Conservation (phyloP, 2,329 filamentous ascomycete species). For the Aureobasidium sp. region DNA sequence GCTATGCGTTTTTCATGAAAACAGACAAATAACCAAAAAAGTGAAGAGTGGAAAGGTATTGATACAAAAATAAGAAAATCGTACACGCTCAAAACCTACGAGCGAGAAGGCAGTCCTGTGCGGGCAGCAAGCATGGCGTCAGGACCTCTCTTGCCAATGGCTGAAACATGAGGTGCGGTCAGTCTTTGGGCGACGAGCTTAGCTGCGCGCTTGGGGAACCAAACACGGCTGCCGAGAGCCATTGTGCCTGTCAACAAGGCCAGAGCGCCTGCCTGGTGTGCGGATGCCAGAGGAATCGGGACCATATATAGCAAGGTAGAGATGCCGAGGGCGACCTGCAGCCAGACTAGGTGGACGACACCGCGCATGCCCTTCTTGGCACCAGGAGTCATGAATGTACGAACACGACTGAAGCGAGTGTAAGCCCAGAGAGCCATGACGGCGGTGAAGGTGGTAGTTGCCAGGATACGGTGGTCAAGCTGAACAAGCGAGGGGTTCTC, state of each 20-base stretch:
- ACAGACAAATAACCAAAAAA: too few relatives aligned
- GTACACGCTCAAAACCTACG: too few relatives aligned
- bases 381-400: conserved; percentile 47
- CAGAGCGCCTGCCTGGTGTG: conserved; percentile 86
- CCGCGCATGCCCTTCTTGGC: conserved; percentile 70
- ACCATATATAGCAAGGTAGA: conserved; percentile 90
- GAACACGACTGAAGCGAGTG: conserved; percentile 62
- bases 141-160: conserved; percentile 17
- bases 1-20: not conserved
- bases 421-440: conserved; percentile 78
- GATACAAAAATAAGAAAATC: too few relatives aligned
- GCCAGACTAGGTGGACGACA: conserved; percentile 70
- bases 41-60: too few relatives aligned
- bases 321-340: conserved; percentile 85
- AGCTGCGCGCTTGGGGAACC: conserved; percentile 52
- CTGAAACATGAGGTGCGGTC: conserved; percentile 15
- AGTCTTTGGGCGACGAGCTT: conserved; percentile 25
- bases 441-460: conserved; percentile 77
- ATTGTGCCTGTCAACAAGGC: conserved; percentile 77
- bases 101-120: not conserved
- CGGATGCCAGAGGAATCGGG: conserved; percentile 76
- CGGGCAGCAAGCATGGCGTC: conserved; percentile 18
- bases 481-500: conserved; percentile 96
- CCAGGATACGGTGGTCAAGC: conserved; percentile 88
- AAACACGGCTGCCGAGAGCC: conserved; percentile 70